Conservation (phyloP, 2,329 filamentous ascomycete species). For the Aureobasidium vineae region DNA sequence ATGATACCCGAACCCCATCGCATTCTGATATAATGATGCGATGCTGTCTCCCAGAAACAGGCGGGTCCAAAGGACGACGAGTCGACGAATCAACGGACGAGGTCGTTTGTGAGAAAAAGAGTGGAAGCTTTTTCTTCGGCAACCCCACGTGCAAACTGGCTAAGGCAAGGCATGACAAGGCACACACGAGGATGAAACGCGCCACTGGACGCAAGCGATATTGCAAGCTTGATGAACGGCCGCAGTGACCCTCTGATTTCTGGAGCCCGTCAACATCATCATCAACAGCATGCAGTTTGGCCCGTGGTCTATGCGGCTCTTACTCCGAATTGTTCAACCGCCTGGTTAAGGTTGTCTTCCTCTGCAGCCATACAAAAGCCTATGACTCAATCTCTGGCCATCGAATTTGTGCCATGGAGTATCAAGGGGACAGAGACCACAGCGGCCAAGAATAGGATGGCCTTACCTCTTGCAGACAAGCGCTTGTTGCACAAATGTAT, state of each 20-base stretch:
- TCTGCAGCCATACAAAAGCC: slow-evolving; percentile 16
- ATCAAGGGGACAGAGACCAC: not conserved
- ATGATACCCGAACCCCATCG: slow-evolving; percentile 22
- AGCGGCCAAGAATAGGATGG: not conserved
- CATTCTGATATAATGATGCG: slow-evolving; percentile 20
- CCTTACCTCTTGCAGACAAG: slow-evolving; percentile 9
- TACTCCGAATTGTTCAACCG: slow-evolving; percentile 7
- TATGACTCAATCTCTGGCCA: not conserved
- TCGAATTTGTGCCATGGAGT: not conserved
- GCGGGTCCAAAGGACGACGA: slow-evolving; percentile 17
- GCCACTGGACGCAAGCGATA: slow-evolving; percentile 26
- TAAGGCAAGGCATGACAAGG: slow-evolving; percentile 26
- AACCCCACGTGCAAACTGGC: slow-evolving; percentile 25
- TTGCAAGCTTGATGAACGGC: slow-evolving; percentile 13
- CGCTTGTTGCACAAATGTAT: slow-evolving; percentile 9
- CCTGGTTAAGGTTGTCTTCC: slow-evolving; percentile 13
- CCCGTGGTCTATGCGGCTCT: slow-evolving; percentile 13
- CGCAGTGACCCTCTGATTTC: slow-evolving; percentile 16
- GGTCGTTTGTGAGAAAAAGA: slow-evolving; percentile 9
- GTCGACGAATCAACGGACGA: slow-evolving; percentile 20
- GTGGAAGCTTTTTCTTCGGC: slow-evolving; percentile 26
- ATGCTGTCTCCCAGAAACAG: slow-evolving; percentile 19
- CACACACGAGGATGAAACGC: slow-evolving; percentile 25
- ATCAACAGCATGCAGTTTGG: not conserved
- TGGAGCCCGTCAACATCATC: not conserved